A percentile compares a stretch with the other conserved stretches of the same genome.
Evolutionary conservation across 176 grass and related monocot species (phyloP).

Genomic region (sorghum (Sorghum bicolor)): Sorghum_bicolor_NCBIv3 NC_012871.2:74592501-74593000

Average conservation of each 20-base stretch:
- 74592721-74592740: background rate
- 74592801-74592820: background rate
- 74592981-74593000: constrained; percentile 57
- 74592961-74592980: constrained; percentile 64
- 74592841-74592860: constrained; percentile 42
- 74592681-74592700: constrained; percentile 53
- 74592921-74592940: constrained; percentile 49
- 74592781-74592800: background rate
- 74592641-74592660: constrained; percentile 39
- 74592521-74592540: constrained; percentile 34
- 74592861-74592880: constrained; percentile 40
- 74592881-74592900: constrained; percentile 69
- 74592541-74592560: constrained; percentile 48
- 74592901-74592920: constrained; percentile 55
- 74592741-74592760: background rate
- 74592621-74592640: constrained; percentile 37
- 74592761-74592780: background rate
- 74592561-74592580: constrained; percentile 53
- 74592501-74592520: background rate
- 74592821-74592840: constrained; percentile 51
- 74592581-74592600: constrained; percentile 51
- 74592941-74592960: constrained; percentile 49
- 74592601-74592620: constrained; percentile 63
- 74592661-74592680: constrained; percentile 47
- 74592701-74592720: constrained; percentile 30